Conservation (phyloP, 805 yeast genomes). For the Nakazawaea laoshanensis region DNA sequence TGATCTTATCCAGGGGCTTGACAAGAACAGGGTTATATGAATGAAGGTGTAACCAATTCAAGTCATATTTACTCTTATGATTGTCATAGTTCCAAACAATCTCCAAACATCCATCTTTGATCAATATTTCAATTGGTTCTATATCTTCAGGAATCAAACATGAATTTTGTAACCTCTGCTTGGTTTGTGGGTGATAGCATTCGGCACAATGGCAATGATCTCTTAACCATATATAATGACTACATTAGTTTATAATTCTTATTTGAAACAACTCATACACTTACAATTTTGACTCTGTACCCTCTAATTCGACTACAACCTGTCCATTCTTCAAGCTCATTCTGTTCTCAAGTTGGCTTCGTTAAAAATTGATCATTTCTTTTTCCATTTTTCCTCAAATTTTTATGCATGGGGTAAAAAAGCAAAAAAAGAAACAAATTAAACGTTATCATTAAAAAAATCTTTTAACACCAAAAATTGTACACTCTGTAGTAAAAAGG, state of each 20-base stretch:
- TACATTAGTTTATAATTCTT: slow-evolving; percentile 3
- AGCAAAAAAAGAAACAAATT: background rate
- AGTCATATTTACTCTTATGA: slow-evolving; percentile 29
- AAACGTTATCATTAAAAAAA: background rate
- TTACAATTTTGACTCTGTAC: slow-evolving; percentile 5
- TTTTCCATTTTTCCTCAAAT: too few species aligned
- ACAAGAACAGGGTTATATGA: slow-evolving; percentile 43
- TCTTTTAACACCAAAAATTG: slow-evolving; percentile 30
- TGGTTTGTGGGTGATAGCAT: slow-evolving; percentile 47
- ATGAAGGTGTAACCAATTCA: slow-evolving; percentile 37
- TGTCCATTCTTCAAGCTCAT: background rate
- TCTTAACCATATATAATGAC: slow-evolving; percentile 52
- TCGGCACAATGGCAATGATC: slow-evolving; percentile 53
- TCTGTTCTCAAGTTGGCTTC: too few species aligned
- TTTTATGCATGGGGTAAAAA: too few species aligned
- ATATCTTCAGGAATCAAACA: slow-evolving; percentile 21
- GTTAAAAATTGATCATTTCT: too few species aligned
- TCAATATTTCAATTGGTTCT: slow-evolving; percentile 12
- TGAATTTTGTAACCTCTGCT: slow-evolving; percentile 51
- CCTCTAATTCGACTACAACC: slow-evolving; percentile 1
- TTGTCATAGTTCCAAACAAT: slow-evolving; percentile 30
- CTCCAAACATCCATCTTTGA: slow-evolving; percentile 7
- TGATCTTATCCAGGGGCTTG: slow-evolving; percentile 21
- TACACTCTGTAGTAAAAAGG: slow-evolving; percentile 26
- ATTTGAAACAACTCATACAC: background rate